Evolutionary conservation across 192 early-diverging fungal species (phyloP).

Genomic region (Coemansia sp.): DNA sequence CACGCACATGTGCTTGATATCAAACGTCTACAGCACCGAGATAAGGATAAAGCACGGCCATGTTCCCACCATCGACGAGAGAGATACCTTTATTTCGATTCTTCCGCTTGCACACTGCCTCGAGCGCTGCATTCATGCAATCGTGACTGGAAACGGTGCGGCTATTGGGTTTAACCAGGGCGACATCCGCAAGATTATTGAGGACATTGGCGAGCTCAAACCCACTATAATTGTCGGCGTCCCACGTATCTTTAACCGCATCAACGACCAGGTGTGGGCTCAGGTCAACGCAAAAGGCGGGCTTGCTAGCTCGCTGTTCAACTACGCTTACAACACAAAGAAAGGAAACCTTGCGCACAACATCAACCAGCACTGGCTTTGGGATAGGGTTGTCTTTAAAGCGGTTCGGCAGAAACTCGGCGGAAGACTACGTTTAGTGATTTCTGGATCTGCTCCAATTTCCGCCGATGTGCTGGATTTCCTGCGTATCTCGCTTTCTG

Average conservation of each 20-base stretch:
- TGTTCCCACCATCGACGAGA: conserved; percentile 43
- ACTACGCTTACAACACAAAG: conserved; percentile 73
- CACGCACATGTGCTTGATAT: conserved; percentile 79
- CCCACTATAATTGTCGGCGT: conserved; percentile 79
- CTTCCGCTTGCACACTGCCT: conserved; percentile 88
- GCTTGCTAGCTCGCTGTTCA: conserved; percentile 69
- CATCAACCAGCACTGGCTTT: conserved; percentile 52
- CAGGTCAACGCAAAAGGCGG: conserved; percentile 84
- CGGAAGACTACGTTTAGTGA: conserved; percentile 75
- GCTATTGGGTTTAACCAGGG: conserved; percentile 60
- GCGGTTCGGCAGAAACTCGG: conserved; percentile 82
- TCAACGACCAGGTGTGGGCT: conserved; percentile 86
- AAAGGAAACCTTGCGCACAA: conserved; percentile 58
- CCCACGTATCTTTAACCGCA: conserved; percentile 83
- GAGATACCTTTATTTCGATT: conserved; percentile 71
- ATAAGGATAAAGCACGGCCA: conserved; percentile 26
- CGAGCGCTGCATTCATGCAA: conserved; percentile 76
- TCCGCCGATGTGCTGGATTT: conserved; percentile 85
- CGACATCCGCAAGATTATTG: conserved; percentile 67
- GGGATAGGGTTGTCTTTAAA: conserved; percentile 82
- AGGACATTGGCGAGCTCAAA: conserved; percentile 71
- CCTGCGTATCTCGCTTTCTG: conserved; percentile 72
- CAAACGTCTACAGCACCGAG: conserved; percentile 43
- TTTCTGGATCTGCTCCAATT: conserved; percentile 90
- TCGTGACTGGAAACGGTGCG: conserved; percentile 61